A percentile compares a stretch with the other conserved stretches of the same genome.
These are phyloP conservation scores for Lasiosphaeria miniovina DNA, from an alignment of 495 filamentous ascomycete genomes.

Conservation along the genomic window DNA sequence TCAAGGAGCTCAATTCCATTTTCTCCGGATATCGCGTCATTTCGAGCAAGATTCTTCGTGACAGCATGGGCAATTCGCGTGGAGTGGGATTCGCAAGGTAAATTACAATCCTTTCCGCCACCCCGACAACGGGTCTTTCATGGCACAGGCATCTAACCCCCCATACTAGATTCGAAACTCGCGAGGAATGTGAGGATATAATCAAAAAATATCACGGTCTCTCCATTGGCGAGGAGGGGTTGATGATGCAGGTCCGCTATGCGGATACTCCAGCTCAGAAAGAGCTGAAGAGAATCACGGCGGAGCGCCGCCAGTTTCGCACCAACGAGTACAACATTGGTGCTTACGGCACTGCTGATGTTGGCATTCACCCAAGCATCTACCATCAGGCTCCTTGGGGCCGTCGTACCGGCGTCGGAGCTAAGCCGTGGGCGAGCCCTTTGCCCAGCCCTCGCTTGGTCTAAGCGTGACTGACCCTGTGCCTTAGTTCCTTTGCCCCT, in stretches of 20 bases:
- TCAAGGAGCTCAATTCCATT: slow-evolving; percentile 67
- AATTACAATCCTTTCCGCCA: slow-evolving; percentile 21
- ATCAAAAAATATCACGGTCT: slow-evolving; percentile 77
- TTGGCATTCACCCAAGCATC: slow-evolving; percentile 46
- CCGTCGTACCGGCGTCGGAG: slow-evolving; percentile 27
- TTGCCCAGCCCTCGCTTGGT: neutral
- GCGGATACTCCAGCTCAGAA: slow-evolving; percentile 97
- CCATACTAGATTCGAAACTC: slow-evolving; percentile 70
- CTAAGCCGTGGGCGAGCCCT: slow-evolving; percentile 21
- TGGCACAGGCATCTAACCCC: slow-evolving; percentile 21
- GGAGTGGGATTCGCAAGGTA: slow-evolving; percentile 97
- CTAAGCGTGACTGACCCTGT: too few species aligned
- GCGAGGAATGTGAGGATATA: slow-evolving; percentile 81
- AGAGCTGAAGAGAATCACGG: slow-evolving; percentile 88
- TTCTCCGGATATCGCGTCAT: slow-evolving; percentile 81
- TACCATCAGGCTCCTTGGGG: slow-evolving; percentile 37
- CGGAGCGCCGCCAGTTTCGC: slow-evolving; percentile 86
- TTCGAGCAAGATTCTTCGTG: slow-evolving; percentile 89
- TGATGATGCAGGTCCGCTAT: slow-evolving; percentile 88
- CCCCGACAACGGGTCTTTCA: neutral
- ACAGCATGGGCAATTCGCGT: slow-evolving; percentile 84
- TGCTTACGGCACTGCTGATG: slow-evolving; percentile 54
- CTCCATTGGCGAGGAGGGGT: slow-evolving; percentile 64
- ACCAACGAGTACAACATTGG: slow-evolving; percentile 88
- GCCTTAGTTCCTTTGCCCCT: slow-evolving; percentile 24